These are phyloP conservation scores for Neobulgaria alba DNA, from an alignment of 2,329 filamentous ascomycete genomes.

Conservation along the genomic window DNA sequence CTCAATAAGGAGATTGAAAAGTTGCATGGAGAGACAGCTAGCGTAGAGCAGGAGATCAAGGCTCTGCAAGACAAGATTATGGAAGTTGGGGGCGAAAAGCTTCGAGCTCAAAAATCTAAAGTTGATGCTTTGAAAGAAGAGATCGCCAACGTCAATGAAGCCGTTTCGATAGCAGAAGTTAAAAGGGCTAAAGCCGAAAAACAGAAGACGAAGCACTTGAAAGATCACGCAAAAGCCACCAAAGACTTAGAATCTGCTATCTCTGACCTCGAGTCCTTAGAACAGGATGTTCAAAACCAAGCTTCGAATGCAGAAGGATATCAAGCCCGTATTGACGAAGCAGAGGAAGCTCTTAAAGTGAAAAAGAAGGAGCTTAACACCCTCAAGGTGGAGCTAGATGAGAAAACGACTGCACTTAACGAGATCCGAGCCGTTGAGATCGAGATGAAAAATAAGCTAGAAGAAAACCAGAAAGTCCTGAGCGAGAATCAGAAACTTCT, in stretches of 20 bases:
- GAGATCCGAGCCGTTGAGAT: constrained; percentile 85
- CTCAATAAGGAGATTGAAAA: constrained; percentile 72
- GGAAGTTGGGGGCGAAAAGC: constrained; percentile 90
- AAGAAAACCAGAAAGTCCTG: constrained; percentile 88
- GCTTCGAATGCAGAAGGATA: constrained; percentile 66
- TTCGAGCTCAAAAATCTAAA: constrained; percentile 81
- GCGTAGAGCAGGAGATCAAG: constrained; percentile 88
- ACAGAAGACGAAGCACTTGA: constrained; percentile 77
- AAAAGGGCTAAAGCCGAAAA: constrained; percentile 91
- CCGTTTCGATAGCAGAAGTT: constrained; percentile 78
- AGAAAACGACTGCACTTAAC: constrained; percentile 78
- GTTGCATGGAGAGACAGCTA: constrained; percentile 76
- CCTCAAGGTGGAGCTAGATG: constrained; percentile 79
- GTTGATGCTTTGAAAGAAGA: constrained; percentile 85
- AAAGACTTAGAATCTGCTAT: constrained; percentile 68
- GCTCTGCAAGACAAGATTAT: constrained; percentile 93
- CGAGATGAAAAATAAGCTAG: constrained; percentile 96
- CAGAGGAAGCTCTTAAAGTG: constrained; percentile 65
- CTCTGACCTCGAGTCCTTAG: constrained; percentile 67
- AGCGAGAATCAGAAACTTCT: constrained; percentile 77
- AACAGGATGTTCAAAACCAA: constrained; percentile 71
- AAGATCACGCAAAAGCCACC: constrained; percentile 68
- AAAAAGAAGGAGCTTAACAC: constrained; percentile 74
- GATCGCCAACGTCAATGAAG: constrained; percentile 70
- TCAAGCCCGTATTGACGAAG: constrained; percentile 67